These are phyloP conservation scores for Arthrobotrys sphaeroides DNA, from an alignment of 2,329 filamentous ascomycete species.

Conservation along the genomic window DNA sequence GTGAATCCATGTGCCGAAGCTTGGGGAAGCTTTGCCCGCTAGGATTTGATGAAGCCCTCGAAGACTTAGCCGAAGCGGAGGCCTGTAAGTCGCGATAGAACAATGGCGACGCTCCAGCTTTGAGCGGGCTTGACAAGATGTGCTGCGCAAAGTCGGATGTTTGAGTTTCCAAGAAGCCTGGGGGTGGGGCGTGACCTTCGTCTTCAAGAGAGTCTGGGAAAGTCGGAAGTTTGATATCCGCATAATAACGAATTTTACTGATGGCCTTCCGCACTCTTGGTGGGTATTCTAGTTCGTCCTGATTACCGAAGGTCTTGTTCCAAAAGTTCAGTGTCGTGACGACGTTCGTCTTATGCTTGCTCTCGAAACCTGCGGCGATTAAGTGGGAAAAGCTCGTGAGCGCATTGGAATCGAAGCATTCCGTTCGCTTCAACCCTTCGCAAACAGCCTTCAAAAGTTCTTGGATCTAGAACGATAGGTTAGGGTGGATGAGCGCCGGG, in stretches of 20 bases:
- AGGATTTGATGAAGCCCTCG: constrained; percentile 55
- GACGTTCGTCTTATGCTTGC: constrained; percentile 31
- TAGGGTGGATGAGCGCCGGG: too few relatives aligned
- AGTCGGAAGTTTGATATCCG: constrained; percentile 66
- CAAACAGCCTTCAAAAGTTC: constrained; percentile 25
- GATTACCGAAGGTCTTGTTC: constrained; percentile 74
- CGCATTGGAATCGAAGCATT: constrained; percentile 28
- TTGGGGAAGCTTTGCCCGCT: constrained; percentile 31
- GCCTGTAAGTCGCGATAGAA: constrained; percentile 40
- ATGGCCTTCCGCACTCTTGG: constrained; percentile 71
- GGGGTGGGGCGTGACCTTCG: constrained; percentile 58
- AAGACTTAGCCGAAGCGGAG: constrained; percentile 33
- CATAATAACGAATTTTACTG: constrained; percentile 68
- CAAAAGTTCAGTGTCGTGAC: constrained; percentile 64
- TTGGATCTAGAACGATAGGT: constrained; percentile 13
- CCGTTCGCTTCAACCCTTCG: constrained; percentile 17
- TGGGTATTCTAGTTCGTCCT: constrained; percentile 72
- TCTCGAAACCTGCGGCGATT: constrained; percentile 37
- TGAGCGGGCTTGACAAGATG: constrained; percentile 34
- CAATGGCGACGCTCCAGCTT: constrained; percentile 32
- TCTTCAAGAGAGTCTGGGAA: constrained; percentile 63
- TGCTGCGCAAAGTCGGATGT: constrained; percentile 36
- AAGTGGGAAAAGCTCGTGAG: constrained; percentile 34
- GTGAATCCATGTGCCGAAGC: constrained; percentile 76
- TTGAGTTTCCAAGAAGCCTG: constrained; percentile 56